Conservation (phyloP, 1,284 basidiomycete genomes). For the Erythrobasidium hasegawianum region DNA sequence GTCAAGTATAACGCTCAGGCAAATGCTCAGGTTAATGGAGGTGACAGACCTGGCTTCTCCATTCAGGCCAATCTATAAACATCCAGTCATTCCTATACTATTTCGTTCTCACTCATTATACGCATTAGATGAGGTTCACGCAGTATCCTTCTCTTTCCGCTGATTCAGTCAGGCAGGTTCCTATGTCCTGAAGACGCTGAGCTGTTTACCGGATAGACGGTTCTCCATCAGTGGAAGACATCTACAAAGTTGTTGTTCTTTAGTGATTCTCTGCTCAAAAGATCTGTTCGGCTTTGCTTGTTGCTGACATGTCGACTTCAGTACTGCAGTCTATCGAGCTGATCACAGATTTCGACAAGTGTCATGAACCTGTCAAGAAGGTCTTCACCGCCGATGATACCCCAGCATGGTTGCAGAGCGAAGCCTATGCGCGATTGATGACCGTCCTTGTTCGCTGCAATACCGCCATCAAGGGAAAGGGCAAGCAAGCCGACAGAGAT, state of each 20-base stretch:
- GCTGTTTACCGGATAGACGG: no score
- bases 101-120: no score
- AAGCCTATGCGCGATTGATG: conserved; percentile 43
- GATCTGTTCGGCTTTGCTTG: no score
- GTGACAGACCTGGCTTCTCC: background rate
- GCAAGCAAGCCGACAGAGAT: conserved; percentile 30
- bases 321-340: conserved; percentile 1
- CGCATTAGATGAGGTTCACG: no score
- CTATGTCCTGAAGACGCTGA: no score
- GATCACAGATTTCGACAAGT: conserved; percentile 6
- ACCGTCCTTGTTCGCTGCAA: conserved; percentile 47
- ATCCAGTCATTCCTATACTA: no score
- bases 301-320: background rate
- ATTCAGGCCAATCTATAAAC: background rate
- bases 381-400: conserved; percentile 48
- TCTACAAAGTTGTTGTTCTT: no score
- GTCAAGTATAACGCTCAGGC: background rate
- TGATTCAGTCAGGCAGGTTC: no score
- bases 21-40: background rate
- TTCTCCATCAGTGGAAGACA: no score
- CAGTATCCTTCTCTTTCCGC: no score
- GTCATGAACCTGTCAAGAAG: conserved; percentile 39
- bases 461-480: conserved; percentile 45
- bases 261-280: no score
- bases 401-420: conserved; percentile 43